phyloP scores from a whole-genome alignment of 129 eudicot genomes.

The Arctium minus region DNA sequence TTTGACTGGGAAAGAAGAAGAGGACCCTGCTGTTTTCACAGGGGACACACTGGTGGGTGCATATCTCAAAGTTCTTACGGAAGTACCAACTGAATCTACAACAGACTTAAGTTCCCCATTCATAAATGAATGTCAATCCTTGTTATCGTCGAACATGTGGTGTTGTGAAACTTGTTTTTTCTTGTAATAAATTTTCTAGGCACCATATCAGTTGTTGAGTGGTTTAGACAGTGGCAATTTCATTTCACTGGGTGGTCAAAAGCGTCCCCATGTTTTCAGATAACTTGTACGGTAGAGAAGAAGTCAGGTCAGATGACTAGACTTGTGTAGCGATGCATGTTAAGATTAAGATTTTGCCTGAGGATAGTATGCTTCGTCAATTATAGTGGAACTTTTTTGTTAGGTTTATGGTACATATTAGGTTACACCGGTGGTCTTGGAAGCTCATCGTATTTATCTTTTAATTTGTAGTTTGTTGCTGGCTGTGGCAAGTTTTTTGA shows the following conservation, averaged over 20 bases:
- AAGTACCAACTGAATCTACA: not conserved
- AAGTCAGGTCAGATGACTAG: not conserved
- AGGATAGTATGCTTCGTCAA: not conserved
- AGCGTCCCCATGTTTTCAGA: not conserved
- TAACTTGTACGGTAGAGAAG: not conserved
- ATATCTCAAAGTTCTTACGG: not conserved
- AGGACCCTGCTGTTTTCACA: slow-evolving; percentile 84
- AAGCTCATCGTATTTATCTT: not conserved
- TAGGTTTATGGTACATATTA: not conserved
- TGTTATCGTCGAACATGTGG: not conserved
- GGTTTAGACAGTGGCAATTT: not conserved
- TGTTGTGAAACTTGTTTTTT: not conserved
- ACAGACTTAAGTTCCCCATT: not conserved
- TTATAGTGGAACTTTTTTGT: not conserved
- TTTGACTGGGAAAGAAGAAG: slow-evolving; percentile 76
- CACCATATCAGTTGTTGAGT: not conserved
- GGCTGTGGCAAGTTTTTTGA: slow-evolving; percentile 97
- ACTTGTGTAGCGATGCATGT: not conserved
- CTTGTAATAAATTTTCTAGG: not conserved
- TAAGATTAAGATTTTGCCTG: not conserved
- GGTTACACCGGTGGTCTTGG: not conserved
- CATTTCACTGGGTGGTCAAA: not conserved
- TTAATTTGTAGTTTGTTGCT: slow-evolving; percentile 68
- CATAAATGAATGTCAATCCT: not conserved
- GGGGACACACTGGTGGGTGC: slow-evolving; percentile 84